Base-by-base conservation (phyloP, 2,329 filamentous ascomycete species). In the Chaetoscypha palmicola region DNA sequence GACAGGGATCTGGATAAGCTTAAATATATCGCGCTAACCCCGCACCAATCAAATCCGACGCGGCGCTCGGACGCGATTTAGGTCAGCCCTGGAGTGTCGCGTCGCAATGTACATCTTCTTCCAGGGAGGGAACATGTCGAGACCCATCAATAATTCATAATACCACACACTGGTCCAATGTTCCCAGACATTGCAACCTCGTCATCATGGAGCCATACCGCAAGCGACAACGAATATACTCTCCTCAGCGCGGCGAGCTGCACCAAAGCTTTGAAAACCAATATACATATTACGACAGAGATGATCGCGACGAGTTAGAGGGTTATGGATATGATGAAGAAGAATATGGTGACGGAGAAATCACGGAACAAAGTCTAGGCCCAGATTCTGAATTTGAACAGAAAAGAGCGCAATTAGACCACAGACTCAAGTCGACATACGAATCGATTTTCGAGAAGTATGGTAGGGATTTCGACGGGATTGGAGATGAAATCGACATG, bases 361-460 rank as follows among this genome's bases (percentile, higher is more conserved):
- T 43, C 8, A 44, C 44, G 12, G 50, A 45, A 14, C 28, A 45
- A n/a, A 43, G 52, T 22, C 45, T 51, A 26, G 11, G 41, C 11
- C 69, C 72, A 23, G 71, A 80, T 47, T 70, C 75, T 12, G 68
- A 73, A 40, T 66, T 88, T 12, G 70, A 79, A 35, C 68, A 75
- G 48, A 79, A 76, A 37, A 76, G 84, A 51, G 74, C 77, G 38
- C 72, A 74, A 43, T 85, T 41, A n/a, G 81, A 86, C 49, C 68
- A 73, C 50, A 80, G 79, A 46, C 74, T 95, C 31, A 91, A 92
- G 62, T 81, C 79, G n/a, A 80, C 80, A 4, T 92, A 94, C 62
- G 89, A 95, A 60, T 71, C 77, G 44, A 94, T 97, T 43, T 95
- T 95, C 61, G 77, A 83, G 48, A 96, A 94, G 63, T 96, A 94